Percentiles rank a stretch among this genome's conserved stretches.
Evolutionary conservation across 306 rosid genomes (phyloP).

Genomic region (Senna siamea): DNA sequence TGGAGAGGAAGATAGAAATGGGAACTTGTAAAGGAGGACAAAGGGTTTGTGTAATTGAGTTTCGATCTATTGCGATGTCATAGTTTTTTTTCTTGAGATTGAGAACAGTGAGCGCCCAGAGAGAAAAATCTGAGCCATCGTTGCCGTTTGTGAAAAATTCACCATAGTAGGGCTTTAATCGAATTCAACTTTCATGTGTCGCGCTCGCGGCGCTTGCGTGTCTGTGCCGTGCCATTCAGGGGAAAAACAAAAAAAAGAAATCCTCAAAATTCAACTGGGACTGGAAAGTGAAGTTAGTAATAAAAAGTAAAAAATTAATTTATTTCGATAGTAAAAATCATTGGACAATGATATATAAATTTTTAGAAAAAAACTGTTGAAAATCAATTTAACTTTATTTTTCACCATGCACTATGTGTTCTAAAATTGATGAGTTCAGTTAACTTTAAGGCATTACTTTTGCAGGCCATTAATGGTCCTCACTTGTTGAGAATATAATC

Average conservation of each 20-base stretch:
- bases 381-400: too few relatives aligned
- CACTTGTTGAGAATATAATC: too few relatives aligned
- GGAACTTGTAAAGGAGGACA: background rate
- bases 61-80: slow-evolving; percentile 55
- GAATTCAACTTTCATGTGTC: background rate
- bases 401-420: too few relatives aligned
- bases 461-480: too few relatives aligned
- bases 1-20: background rate
- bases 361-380: too few relatives aligned
- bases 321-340: too few relatives aligned
- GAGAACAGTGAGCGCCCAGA: background rate
- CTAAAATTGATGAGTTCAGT: too few relatives aligned
- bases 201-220: slow-evolving; percentile 36
- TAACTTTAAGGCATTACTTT: too few relatives aligned
- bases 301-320: too few relatives aligned
- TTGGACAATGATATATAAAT: too few relatives aligned
- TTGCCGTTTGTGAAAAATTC: background rate
- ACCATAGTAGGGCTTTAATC: slow-evolving; percentile 13
- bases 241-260: background rate
- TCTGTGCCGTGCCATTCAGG: background rate
- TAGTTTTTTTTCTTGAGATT: slow-evolving; percentile 1
- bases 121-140: slow-evolving; percentile 80
- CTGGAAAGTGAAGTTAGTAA: background rate
- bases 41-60: background rate
- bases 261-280: background rate